A percentile compares a stretch with the other conserved stretches of the same genome.
Conservation (phyloP, 2,329 filamentous ascomycete genomes). For the Monilinia polystroma region DNA sequence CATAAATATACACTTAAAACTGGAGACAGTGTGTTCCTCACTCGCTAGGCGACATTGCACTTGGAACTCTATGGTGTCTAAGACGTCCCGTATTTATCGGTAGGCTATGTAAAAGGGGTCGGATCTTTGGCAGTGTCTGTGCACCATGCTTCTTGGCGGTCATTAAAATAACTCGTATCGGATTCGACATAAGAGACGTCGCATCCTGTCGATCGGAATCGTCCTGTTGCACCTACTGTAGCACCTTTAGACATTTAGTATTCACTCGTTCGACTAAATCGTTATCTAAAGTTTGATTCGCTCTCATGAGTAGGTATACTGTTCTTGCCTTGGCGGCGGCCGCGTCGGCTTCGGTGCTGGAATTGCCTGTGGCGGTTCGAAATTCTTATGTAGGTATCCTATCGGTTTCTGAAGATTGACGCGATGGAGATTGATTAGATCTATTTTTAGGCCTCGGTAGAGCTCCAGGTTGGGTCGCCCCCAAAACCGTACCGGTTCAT, state of each 20-base stretch:
- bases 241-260: neutral
- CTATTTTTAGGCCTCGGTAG: neutral
- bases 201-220: neutral
- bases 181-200: neutral
- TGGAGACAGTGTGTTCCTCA: no score
- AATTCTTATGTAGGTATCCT: slow-evolving; percentile 3
- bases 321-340: neutral
- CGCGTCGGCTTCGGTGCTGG: slow-evolving; percentile 9
- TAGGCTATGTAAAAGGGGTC: slow-evolving; percentile 3
- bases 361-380: neutral
- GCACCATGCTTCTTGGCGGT: neutral
- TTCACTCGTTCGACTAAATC: neutral
- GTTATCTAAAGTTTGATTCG: neutral
- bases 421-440: neutral
- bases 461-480: slow-evolving; percentile 12
- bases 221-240: no score
- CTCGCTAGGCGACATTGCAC: no score
- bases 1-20: no score
- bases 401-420: neutral
- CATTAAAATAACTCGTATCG: neutral
- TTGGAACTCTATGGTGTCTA: no score
- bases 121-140: neutral
- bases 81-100: neutral
- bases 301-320: neutral
- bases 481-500: slow-evolving; percentile 1